Percentiles rank a stretch among this genome's conserved stretches.
Evolutionary conservation across 305 asterid genomes (phyloP).

Genomic region (Ajuga reptans): DNA sequence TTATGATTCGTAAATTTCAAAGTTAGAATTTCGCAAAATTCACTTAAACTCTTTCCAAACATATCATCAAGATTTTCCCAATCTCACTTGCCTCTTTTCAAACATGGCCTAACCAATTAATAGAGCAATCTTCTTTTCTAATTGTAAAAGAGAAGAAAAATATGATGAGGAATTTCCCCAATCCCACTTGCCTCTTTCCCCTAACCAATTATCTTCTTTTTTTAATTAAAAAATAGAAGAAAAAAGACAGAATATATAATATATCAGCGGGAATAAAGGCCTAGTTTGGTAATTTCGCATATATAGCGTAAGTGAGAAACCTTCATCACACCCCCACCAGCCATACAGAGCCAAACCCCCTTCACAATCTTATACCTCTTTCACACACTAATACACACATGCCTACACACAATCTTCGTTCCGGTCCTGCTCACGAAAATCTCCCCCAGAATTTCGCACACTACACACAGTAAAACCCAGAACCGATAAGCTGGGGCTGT

Average conservation of each 20-base stretch:
- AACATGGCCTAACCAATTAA: no score
- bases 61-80: no score
- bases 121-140: background rate
- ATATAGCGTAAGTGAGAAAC: slow-evolving; percentile 9
- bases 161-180: no score
- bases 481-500: slow-evolving; percentile 11
- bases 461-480: background rate
- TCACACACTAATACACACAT: slow-evolving; percentile 8
- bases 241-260: background rate
- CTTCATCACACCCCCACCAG: background rate
- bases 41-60: no score
- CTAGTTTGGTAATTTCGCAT: background rate
- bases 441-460: background rate
- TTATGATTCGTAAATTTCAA: no score
- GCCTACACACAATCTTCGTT: background rate
- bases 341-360: slow-evolving; percentile 17
- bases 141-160: no score
- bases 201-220: no score
- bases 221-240: background rate
- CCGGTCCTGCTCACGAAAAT: background rate
- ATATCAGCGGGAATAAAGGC: slow-evolving; percentile 23
- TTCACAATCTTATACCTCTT: background rate
- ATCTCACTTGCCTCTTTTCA: no score
- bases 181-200: no score
- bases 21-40: no score